Base-by-base conservation (phyloP, 2,329 filamentous ascomycete genomes). In the Aspergillus pseudoterreus region DNA sequence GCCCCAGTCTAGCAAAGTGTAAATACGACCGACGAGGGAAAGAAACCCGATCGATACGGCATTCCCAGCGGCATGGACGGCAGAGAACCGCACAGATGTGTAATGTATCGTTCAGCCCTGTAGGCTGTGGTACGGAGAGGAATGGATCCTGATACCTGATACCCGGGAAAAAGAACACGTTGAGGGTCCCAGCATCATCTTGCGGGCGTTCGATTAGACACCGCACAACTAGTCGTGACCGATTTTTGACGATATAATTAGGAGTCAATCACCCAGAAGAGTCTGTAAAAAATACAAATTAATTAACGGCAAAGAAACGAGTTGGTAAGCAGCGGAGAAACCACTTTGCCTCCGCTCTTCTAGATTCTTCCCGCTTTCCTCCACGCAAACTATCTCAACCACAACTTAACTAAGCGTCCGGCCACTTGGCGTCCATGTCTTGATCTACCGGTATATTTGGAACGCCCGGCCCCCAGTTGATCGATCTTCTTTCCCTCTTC, bases 351-450 rank as follows among this genome's bases (percentile, higher is more conserved):
- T 47, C 15, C 44, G 12, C 39, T 55, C 51, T 58, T 63, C 58
- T 55, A 60, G 57, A 57, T 56, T 52, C 51, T 59, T 60, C 57
- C 58, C 50, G 51, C 45, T 45, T 39, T 32, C 47, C 45, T 45
- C 35, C 39, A 42, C 47, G 45, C 42, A 45, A 36, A 53, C 47
- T 46, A n/a, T 38, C 43, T 21, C 36, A 42, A 49, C 49, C 42
- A 50, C 52, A 46, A 47, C 51, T 38, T 55, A 52, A 51, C 50
- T 27, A 48, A 52, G 41, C 49, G 43, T 60, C 49, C 50, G 55
- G 61, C 61, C 61, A 63, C 61, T 58, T 63, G 60, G 61, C 60
- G 50, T 62, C 56, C 52, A 61, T 59, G 58, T 59, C 57, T 54
- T 58, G 55, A 57, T 54, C 42, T 50, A 38, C 9, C 24, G 27